Conservation (phyloP, 2,329 filamentous ascomycete genomes). For the Aspergillus novoparasiticus region DNA sequence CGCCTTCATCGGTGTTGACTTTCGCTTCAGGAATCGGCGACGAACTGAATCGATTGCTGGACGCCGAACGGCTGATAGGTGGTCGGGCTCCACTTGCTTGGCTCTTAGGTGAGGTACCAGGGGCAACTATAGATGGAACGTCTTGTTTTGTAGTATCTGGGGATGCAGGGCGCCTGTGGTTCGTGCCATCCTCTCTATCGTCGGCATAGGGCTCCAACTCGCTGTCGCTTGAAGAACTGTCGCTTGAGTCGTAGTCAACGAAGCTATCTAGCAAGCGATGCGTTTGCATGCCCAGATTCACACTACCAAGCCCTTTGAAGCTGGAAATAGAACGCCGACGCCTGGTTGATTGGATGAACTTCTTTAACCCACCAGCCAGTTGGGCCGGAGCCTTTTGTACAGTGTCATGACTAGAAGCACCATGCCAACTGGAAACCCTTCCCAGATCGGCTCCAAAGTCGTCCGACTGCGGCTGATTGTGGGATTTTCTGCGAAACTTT, state of each 20-base stretch:
- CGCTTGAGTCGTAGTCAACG: conserved; percentile 53
- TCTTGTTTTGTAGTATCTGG: conserved; percentile 4
- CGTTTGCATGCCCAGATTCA: conserved; percentile 74
- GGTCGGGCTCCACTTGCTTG: conserved; percentile 26
- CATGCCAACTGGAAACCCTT: conserved; percentile 53
- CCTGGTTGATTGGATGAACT: conserved; percentile 64
- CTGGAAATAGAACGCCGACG: conserved; percentile 52
- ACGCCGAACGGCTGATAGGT: conserved; percentile 32
- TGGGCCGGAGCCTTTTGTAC: conserved; percentile 45
- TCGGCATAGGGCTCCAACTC: conserved; percentile 46
- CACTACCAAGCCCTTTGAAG: conserved; percentile 54
- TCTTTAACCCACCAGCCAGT: conserved; percentile 61
- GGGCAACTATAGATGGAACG: conserved; percentile 31
- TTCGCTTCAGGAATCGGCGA: conserved; percentile 71
- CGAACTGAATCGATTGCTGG: conserved; percentile 63
- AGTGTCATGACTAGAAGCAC: conserved; percentile 55
- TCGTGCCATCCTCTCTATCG: conserved; percentile 36
- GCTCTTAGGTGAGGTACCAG: conserved; percentile 26
- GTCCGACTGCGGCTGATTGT: conserved; percentile 18
- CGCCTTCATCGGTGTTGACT: conserved; percentile 65
- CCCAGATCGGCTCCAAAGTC: conserved; percentile 38
- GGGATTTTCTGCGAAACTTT: conserved; percentile 38
- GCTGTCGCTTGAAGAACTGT: conserved; percentile 47
- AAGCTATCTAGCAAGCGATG: conserved; percentile 69
- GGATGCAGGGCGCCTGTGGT: conserved; percentile 15